phyloP scores from a whole-genome alignment of 805 yeast genomes.

The Limtongia smithiae region DNA sequence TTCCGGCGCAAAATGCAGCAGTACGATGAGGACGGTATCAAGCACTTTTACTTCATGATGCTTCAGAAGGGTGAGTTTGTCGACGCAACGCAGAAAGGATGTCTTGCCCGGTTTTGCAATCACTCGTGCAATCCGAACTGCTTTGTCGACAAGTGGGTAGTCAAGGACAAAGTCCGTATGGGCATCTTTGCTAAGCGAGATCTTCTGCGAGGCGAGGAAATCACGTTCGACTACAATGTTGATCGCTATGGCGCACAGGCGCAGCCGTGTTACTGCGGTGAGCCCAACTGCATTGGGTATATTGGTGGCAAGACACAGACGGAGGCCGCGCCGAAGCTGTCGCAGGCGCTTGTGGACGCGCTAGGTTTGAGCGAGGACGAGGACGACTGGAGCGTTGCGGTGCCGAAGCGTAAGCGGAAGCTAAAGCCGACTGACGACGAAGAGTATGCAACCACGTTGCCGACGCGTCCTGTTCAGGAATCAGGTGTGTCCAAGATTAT shows the following conservation, averaged over 20 bases:
- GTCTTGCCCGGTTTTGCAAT: conserved; percentile 86
- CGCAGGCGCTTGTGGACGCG: conserved; percentile 80
- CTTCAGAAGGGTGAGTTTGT: conserved; percentile 83
- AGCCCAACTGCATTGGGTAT: conserved; percentile 83
- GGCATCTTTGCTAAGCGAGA: conserved; percentile 85
- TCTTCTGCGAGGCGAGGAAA: conserved; percentile 76
- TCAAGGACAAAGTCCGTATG: conserved; percentile 84
- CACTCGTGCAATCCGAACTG: conserved; percentile 96
- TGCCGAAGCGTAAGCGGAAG: conserved; percentile 55
- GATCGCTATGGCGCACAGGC: conserved; percentile 94
- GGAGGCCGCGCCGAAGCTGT: conserved; percentile 77
- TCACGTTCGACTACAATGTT: conserved; percentile 89
- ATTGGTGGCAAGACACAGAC: conserved; percentile 98
- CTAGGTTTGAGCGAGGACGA: conserved; percentile 74
- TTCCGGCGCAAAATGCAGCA: conserved; percentile 70
- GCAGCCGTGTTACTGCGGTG: conserved; percentile 93
- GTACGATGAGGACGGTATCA: conserved; percentile 76
- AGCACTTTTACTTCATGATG: conserved; percentile 91
- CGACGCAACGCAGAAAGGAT: conserved; percentile 89
- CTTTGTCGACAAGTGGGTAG: conserved; percentile 96
- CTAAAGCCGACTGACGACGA: conserved; percentile 48
- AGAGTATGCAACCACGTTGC: conserved; percentile 58
- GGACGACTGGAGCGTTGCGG: conserved; percentile 42
- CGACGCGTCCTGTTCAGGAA: conserved; percentile 49
- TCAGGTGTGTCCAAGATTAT: conserved; percentile 72